Base-by-base conservation (phyloP, 2,329 filamentous ascomycete genomes). In the Calonectria pteridis region DNA sequence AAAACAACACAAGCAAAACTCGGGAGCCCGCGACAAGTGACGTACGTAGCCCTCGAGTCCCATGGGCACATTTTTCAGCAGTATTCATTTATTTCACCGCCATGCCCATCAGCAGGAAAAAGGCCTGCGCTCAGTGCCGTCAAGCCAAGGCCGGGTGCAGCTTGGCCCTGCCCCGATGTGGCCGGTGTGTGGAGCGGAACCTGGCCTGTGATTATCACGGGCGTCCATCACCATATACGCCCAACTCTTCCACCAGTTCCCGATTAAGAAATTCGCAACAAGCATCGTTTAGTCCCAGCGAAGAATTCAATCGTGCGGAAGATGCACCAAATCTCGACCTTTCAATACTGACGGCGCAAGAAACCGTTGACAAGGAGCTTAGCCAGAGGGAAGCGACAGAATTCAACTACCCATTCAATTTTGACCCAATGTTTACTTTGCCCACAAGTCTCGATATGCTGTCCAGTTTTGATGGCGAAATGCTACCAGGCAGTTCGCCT, bases 41-140 rank as follows among this genome's bases (percentile, higher is more conserved):
- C 28, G 6, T 29, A 5, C 20, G 37, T n/a, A 6, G 18, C n/a
- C 35, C 29, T 7, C 20, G 13, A 28, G 28, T 5, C 29, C 6
- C 2, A 4, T 28, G 14, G 28, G 5, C 6, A 10, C 6, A 13
- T 53, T 72, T 6, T 14, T 11, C 20, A 16, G 1, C n/a, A 20
- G n/a, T 11, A 16, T 59, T 40, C 6, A 26, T 13, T 37, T 40
- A n/a, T 9, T 16, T 5, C 33, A 10, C 20, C 33, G 6, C 33
- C 33, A 59, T 59, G 72, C 72, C 72, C 3, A 67, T 74, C 26
- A 69, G 69, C 16, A 62, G 72, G 14, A 76, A 76, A 66, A 76
- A 76, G 31, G 66, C 74, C 11, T 76, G 74, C 53, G 23, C 66
- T 6, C 74, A 67, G n/a, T 76, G 74, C 28, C 64, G 74, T 5